Percentiles rank a stretch among this genome's conserved stretches.
Evolutionary conservation across 257 asterid genomes (phyloP).

Genomic region (Solanum appendiculatum): DNA sequence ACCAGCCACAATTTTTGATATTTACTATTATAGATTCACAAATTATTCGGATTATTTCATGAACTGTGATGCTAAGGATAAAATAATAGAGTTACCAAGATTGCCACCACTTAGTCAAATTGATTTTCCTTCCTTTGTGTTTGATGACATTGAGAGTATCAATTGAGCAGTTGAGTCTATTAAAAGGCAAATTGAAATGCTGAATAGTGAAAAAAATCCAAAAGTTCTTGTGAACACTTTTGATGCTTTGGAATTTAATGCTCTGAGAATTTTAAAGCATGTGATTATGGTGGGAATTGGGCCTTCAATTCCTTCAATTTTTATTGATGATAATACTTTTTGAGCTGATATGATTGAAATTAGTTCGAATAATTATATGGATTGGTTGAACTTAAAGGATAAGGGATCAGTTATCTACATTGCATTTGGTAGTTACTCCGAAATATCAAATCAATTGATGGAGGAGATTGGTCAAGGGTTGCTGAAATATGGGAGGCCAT

Average conservation of each 20-base stretch:
- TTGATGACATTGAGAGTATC: not conserved
- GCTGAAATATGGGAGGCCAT: conserved; percentile 5
- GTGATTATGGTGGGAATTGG: not conserved
- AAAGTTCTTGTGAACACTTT: not conserved
- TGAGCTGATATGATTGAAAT: not conserved
- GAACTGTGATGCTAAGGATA: too few species aligned
- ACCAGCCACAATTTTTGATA: too few species aligned
- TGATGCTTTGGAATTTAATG: conserved; percentile 1
- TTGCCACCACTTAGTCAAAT: not conserved
- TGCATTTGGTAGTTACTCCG: conserved; percentile 1
- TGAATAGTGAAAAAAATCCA: not conserved
- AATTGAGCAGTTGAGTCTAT: not conserved
- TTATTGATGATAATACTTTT: not conserved
- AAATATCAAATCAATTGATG: not conserved
- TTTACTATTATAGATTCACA: too few species aligned
- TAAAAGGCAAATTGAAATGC: not conserved
- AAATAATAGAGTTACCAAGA: not conserved
- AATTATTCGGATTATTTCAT: too few species aligned
- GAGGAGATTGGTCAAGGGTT: conserved; percentile 13
- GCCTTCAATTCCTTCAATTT: conserved; percentile 4
- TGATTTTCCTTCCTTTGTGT: not conserved
- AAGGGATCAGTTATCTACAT: conserved; percentile 2
- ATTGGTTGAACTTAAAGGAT: conserved; percentile 1
- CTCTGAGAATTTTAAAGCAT: not conserved
- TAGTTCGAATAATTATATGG: not conserved